A percentile compares a stretch with the other conserved stretches of the same genome.
Conservation (phyloP, 208 protist genomes). For the Leishmania tropica region DNA sequence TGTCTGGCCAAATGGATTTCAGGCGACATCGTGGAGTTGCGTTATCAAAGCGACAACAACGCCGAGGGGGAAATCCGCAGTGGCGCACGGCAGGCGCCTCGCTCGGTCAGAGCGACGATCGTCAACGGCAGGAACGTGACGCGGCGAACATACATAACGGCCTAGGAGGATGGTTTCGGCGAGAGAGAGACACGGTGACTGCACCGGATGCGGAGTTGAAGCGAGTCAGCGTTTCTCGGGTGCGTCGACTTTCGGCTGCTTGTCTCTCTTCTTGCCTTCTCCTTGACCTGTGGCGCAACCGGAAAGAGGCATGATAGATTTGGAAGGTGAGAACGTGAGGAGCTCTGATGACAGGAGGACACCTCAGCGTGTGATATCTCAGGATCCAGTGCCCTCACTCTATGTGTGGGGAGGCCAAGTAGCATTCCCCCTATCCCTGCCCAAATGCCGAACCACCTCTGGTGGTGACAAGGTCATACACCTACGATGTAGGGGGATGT, state of each 20-base stretch:
- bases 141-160: constrained; percentile 47
- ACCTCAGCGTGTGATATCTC: background rate
- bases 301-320: background rate
- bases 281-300: background rate
- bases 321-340: background rate
- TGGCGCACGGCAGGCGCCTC: background rate
- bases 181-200: constrained; percentile 25
- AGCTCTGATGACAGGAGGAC: background rate
- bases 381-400: background rate
- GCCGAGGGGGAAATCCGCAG: background rate
- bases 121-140: constrained; percentile 48
- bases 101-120: constrained; percentile 13
- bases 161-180: constrained; percentile 40
- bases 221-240: background rate
- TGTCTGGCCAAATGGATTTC: constrained; percentile 52
- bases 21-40: constrained; percentile 51
- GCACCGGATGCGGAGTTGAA: constrained; percentile 1
- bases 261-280: background rate
- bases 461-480: background rate
- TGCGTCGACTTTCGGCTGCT: background rate
- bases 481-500: background rate
- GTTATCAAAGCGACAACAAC: constrained; percentile 4
- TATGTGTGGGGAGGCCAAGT: background rate
- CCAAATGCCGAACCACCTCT: background rate
- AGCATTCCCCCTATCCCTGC: background rate